These are phyloP conservation scores for Elongisporangium undulatum DNA, from an alignment of 352 stramenopile genomes.

Conservation along the genomic window DNA sequence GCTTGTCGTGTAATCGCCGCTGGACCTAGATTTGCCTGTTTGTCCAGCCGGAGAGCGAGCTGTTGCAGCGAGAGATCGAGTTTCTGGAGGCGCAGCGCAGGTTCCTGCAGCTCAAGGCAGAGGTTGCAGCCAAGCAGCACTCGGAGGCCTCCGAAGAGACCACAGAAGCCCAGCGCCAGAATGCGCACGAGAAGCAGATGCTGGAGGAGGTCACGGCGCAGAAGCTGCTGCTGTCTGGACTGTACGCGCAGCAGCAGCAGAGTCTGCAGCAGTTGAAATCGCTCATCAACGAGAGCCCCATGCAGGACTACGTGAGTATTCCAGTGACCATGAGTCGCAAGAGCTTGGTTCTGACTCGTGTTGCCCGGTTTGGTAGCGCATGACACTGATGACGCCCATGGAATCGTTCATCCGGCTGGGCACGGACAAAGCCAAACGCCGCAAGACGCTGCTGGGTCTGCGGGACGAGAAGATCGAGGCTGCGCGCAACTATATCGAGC, in stretches of 20 bases:
- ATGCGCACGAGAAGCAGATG: slow-evolving; percentile 17
- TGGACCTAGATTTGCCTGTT: background rate
- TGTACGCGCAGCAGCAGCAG: slow-evolving; percentile 32
- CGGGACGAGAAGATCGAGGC: slow-evolving; percentile 46
- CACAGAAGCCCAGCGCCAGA: slow-evolving; percentile 6
- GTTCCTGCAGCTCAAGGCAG: slow-evolving; percentile 43
- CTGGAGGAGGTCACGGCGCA: slow-evolving; percentile 23
- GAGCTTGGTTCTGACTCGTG: background rate
- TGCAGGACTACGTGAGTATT: slow-evolving; percentile 54
- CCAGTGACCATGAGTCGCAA: background rate
- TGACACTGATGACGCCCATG: slow-evolving; percentile 67
- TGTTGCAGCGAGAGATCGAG: slow-evolving; percentile 38
- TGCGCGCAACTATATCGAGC: slow-evolving; percentile 34
- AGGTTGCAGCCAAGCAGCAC: slow-evolving; percentile 5
- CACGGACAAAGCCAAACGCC: slow-evolving; percentile 29
- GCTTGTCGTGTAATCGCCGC: background rate
- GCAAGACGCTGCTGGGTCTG: slow-evolving; percentile 34
- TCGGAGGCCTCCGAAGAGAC: background rate
- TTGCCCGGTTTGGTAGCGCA: slow-evolving; percentile 21
- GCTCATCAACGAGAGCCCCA: slow-evolving; percentile 32
- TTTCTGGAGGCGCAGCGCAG: slow-evolving; percentile 56
- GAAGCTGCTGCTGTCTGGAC: slow-evolving; percentile 24
- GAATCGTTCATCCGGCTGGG: slow-evolving; percentile 55
- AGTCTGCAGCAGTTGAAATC: slow-evolving; percentile 35
- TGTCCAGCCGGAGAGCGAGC: slow-evolving; percentile 22